Evolutionary conservation across 2,329 filamentous ascomycete genomes (phyloP).

Genomic region (Trichophyton simii): DNA sequence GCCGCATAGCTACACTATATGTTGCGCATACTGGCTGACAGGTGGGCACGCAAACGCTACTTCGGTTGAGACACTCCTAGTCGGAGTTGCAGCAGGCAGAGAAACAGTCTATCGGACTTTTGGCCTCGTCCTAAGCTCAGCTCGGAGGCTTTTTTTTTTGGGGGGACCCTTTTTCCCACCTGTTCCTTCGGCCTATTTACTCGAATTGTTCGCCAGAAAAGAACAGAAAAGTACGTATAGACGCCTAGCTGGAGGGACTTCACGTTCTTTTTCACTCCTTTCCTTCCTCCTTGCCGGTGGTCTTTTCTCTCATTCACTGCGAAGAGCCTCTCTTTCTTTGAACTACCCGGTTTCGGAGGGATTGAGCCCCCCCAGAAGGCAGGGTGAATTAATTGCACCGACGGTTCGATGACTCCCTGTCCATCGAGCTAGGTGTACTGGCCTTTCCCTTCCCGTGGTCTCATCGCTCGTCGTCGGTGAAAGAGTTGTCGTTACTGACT

Average conservation of each 20-base stretch:
- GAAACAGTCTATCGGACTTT: background rate
- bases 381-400: background rate
- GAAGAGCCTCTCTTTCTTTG: background rate
- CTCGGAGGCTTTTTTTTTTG: background rate
- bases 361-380: background rate
- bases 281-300: background rate
- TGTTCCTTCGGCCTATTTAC: background rate
- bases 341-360: background rate
- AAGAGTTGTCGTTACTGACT: background rate
- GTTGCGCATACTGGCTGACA: constrained; percentile 42
- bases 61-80: constrained; percentile 25
- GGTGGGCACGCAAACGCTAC: constrained; percentile 37
- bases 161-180: background rate
- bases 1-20: constrained; percentile 29
- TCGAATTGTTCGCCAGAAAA: background rate
- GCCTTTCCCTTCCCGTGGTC: background rate
- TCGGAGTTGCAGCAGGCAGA: background rate
- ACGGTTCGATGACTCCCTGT: background rate
- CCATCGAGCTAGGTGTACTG: background rate
- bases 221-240: background rate
- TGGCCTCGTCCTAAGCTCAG: background rate
- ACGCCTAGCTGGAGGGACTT: background rate
- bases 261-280: background rate
- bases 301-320: background rate
- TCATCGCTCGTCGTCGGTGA: background rate